Evolutionary conservation across 495 filamentous ascomycete species (phyloP), one percentile per base, ranked within the genome.

Genomic region (Amorphotheca resinae): DNA sequence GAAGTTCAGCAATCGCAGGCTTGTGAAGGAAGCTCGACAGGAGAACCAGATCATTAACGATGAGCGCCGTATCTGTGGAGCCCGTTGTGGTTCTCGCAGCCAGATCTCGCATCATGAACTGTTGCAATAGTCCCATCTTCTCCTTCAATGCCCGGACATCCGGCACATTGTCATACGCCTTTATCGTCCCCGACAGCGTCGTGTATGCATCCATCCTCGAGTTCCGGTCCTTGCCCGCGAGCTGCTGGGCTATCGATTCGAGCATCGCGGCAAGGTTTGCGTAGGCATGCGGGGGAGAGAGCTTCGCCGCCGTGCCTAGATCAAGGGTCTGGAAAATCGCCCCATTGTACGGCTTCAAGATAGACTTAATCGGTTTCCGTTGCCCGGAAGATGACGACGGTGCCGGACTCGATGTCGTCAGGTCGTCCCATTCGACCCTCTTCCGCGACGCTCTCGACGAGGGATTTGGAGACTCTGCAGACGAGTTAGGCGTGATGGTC

Each of bases 181-280:
- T 79, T 42, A 93, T 60, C 9, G 77, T 74, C n/a, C 74, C 73
- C 15, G 79, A 75, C 36, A 98, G 68, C 46, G 80, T 77, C 54
- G 77, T 73, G 55, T 98, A 95, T 14, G 86, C 80, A 61, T 98
- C 91, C n/a, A 89, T 54, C 50, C 80, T 77, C 9, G 76, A 76
- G 35, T 70, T 70, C 25, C 78, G 64, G 25, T 82, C 76, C 25
- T 72, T 70, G 17, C 79, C 75, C 15, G 81, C 82, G 42, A 98
- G 67, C 55, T 88, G 81, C 59, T 83, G 74, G 23, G 79, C 71
- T 2, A 82, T 75, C 1, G 84, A 93, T 52, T 93, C 80, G 44
- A 95, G 63, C 85, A 95, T 94, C 30, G 68, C 70, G 46, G 78
- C 72, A 45, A 86, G 66, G 17, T 60, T 59, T 54, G 65, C 22